Percentiles rank a stretch among this genome's conserved stretches.
These are phyloP conservation scores for Cladosporium velox DNA, from an alignment of 2,329 filamentous ascomycete species.

Conservation along the genomic window DNA sequence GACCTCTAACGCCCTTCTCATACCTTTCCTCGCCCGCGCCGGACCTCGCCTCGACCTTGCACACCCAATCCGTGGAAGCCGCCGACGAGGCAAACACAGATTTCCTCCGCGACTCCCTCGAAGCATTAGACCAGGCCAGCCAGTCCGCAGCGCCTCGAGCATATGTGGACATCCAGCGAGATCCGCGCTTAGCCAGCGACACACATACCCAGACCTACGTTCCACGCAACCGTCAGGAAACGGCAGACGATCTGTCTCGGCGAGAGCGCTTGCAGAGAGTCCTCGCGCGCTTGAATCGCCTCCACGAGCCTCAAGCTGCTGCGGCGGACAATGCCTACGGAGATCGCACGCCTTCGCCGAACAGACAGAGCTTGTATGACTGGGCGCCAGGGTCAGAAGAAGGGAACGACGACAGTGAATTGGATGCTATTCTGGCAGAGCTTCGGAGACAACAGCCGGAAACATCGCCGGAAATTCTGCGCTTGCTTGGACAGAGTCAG, in stretches of 20 bases:
- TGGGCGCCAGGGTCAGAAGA: slow-evolving; percentile 52
- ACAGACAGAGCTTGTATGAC: slow-evolving; percentile 59
- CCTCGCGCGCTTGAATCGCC: slow-evolving; percentile 48
- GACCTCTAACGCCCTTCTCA: slow-evolving; percentile 32
- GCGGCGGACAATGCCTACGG: slow-evolving; percentile 49
- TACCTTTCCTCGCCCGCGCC: slow-evolving; percentile 55
- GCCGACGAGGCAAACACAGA: slow-evolving; percentile 52
- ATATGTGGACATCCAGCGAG: slow-evolving; percentile 28
- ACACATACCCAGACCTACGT: slow-evolving; percentile 9
- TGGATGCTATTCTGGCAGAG: slow-evolving; percentile 45
- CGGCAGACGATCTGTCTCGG: slow-evolving; percentile 41
- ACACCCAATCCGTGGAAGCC: slow-evolving; percentile 38
- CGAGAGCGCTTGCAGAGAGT: slow-evolving; percentile 47
- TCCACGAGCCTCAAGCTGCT: slow-evolving; percentile 41
- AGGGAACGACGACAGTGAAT: slow-evolving; percentile 39
- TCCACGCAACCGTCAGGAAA: slow-evolving; percentile 26
- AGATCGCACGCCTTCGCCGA: slow-evolving; percentile 52
- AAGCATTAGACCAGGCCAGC: slow-evolving; percentile 30
- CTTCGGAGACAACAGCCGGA: slow-evolving; percentile 41
- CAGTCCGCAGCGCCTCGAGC: slow-evolving; percentile 22
- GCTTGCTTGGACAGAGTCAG: slow-evolving; percentile 41
- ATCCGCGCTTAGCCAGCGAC: slow-evolving; percentile 25
- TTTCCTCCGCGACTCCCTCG: slow-evolving; percentile 50
- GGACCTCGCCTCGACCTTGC: slow-evolving; percentile 54
- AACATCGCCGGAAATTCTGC: slow-evolving; percentile 39